phyloP scores from a whole-genome alignment of 2,329 filamentous ascomycete genomes.

The Aspergillus sp. region DNA sequence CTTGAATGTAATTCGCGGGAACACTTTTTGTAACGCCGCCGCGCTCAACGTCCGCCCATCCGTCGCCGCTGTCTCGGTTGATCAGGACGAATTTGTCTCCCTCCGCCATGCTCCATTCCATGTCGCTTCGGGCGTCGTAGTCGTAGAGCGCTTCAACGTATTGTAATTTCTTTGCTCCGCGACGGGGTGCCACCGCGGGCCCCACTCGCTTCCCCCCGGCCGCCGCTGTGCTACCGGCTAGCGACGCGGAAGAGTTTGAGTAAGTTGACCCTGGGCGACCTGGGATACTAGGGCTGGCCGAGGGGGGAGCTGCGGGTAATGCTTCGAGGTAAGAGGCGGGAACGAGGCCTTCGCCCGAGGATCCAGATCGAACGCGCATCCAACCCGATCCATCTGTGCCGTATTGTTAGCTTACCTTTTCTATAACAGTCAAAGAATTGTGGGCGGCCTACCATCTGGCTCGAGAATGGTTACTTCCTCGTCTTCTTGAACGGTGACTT shows the following conservation, averaged over 20 bases:
- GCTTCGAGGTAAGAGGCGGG: slow-evolving; percentile 83
- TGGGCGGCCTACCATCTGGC: slow-evolving; percentile 67
- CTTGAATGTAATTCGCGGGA: slow-evolving; percentile 88
- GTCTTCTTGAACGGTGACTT: slow-evolving; percentile 77
- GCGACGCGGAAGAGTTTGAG: slow-evolving; percentile 73
- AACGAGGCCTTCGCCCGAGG: slow-evolving; percentile 69
- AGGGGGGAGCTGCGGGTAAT: slow-evolving; percentile 47
- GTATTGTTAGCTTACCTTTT: slow-evolving; percentile 29
- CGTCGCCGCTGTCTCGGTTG: slow-evolving; percentile 84
- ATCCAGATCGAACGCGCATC: slow-evolving; percentile 75
- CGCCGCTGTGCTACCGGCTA: slow-evolving; percentile 53
- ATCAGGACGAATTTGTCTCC: slow-evolving; percentile 91
- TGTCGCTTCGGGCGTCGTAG: slow-evolving; percentile 80
- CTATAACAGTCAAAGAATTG: background rate
- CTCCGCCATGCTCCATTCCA: slow-evolving; percentile 86
- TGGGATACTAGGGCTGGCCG: slow-evolving; percentile 31
- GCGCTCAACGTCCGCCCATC: slow-evolving; percentile 96
- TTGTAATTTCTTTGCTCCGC: slow-evolving; percentile 88
- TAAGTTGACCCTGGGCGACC: slow-evolving; percentile 71
- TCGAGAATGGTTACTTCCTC: slow-evolving; percentile 76
- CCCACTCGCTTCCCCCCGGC: slow-evolving; percentile 72
- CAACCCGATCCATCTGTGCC: slow-evolving; percentile 81
- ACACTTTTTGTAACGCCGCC: slow-evolving; percentile 84
- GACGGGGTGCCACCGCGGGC: slow-evolving; percentile 83
- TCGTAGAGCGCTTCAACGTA: slow-evolving; percentile 94